phyloP scores from a whole-genome alignment of 2,329 filamentous ascomycete species.

The Fusarium sp. region DNA sequence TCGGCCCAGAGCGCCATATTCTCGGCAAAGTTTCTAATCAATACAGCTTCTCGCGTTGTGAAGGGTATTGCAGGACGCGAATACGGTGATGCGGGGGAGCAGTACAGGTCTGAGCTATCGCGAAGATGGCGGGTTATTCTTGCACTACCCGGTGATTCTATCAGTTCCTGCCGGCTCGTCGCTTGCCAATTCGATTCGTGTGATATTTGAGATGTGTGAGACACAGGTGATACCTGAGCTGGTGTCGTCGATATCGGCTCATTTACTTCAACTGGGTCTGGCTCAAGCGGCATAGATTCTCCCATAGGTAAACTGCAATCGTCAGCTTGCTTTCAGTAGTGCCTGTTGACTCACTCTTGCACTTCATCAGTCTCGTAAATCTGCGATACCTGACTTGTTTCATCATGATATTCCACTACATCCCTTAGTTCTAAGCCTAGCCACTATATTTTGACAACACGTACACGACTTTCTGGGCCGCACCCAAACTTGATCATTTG shows the following conservation, averaged over 20 bases:
- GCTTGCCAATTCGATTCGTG: background rate
- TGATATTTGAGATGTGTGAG: no score
- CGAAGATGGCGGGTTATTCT: background rate
- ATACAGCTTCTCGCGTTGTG: background rate
- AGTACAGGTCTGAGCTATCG: background rate
- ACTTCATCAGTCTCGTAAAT: background rate
- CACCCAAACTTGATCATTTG: background rate
- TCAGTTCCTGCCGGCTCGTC: background rate
- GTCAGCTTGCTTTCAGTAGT: background rate
- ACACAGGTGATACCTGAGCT: background rate
- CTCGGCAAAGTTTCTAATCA: background rate
- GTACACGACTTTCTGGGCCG: background rate
- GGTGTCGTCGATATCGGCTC: background rate
- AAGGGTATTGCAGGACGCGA: background rate
- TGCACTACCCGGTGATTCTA: background rate
- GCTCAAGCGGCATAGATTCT: background rate
- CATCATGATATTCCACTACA: background rate
- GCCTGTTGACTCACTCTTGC: background rate
- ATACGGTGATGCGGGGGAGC: background rate
- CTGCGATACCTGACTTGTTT: background rate
- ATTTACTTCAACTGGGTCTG: background rate
- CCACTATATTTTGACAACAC: fast-evolving
- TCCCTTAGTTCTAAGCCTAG: background rate
- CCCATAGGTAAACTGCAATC: background rate
- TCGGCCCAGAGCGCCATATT: slow-evolving; percentile 6